A percentile compares a stretch with the other conserved stretches of the same genome.
Evolutionary conservation across 2,329 filamentous ascomycete species (phyloP).

Genomic region (Stagonosporopsis chrysanthemi): DNA sequence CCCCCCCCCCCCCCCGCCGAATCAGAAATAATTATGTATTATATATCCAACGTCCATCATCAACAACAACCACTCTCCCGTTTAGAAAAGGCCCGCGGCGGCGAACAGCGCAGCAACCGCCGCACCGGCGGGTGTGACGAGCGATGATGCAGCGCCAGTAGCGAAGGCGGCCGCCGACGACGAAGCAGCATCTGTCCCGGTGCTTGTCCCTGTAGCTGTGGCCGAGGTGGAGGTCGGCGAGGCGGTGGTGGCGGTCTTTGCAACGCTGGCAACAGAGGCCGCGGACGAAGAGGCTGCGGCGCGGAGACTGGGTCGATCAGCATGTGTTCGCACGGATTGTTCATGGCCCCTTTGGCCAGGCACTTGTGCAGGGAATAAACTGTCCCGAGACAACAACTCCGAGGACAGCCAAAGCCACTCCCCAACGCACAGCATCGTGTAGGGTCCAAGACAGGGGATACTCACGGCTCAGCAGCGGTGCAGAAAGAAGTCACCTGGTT

Average conservation of each 20-base stretch:
- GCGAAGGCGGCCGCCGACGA: conserved; percentile 23
- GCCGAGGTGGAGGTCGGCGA: conserved; percentile 15
- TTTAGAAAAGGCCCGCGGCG: conserved; percentile 29
- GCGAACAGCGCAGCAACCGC: conserved; percentile 36
- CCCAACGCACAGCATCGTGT: too few species aligned
- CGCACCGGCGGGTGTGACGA: conserved; percentile 28
- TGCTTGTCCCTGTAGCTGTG: conserved; percentile 12
- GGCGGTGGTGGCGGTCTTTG: conserved; percentile 25
- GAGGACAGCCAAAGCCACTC: too few species aligned
- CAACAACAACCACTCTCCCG: not conserved
- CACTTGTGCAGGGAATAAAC: not conserved
- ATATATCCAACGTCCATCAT: not conserved
- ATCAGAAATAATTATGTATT: conserved; percentile 5
- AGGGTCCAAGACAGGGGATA: conserved; percentile 22
- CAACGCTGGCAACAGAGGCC: conserved; percentile 29
- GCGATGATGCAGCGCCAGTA: conserved; percentile 25
- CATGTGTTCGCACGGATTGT: too few species aligned
- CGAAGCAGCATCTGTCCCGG: conserved; percentile 11
- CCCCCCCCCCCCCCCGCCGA: not conserved
- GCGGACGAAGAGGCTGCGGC: conserved; percentile 28
- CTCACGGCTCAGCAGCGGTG: conserved; percentile 53
- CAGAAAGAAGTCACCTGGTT: conserved; percentile 51
- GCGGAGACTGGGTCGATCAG: conserved; percentile 21
- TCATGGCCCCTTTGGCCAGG: too few species aligned
- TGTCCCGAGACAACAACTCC: not conserved